Evolutionary conservation across 2,329 filamentous ascomycete genomes (phyloP).

Genomic region (Berkeleyomyces basicola): DNA sequence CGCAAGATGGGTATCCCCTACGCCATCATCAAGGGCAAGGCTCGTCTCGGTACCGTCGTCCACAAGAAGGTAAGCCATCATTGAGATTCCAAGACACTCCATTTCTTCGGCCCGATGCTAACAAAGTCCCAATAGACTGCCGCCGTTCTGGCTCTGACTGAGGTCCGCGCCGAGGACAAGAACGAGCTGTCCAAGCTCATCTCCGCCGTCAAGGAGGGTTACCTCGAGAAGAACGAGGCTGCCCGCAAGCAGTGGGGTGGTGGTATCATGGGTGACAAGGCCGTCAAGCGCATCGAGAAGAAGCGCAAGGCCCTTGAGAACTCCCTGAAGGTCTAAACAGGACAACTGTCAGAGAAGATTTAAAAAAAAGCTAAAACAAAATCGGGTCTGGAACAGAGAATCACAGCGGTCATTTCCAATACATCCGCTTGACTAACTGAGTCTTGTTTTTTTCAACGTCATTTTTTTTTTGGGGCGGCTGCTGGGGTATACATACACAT

Average conservation of each 20-base stretch:
- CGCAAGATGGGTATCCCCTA: slow-evolving; percentile 99
- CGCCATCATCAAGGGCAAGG: slow-evolving; percentile 99
- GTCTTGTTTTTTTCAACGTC: slow-evolving; percentile 10
- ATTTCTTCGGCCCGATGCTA: slow-evolving; percentile 18
- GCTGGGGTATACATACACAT: background rate
- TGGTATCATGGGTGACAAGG: slow-evolving; percentile 98
- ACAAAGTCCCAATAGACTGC: slow-evolving; percentile 54
- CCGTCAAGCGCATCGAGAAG: slow-evolving; percentile 60
- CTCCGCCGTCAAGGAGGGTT: slow-evolving; percentile 93
- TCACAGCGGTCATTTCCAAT: slow-evolving; percentile 8
- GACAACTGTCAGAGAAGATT: slow-evolving; percentile 4
- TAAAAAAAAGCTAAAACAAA: slow-evolving; percentile 11
- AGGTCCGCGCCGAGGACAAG: slow-evolving; percentile 98
- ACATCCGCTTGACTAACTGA: slow-evolving; percentile 4
- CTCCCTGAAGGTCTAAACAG: slow-evolving; percentile 88
- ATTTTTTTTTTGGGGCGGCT: slow-evolving; percentile 7
- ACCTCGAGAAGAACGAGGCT: slow-evolving; percentile 89
- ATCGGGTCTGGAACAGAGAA: slow-evolving; percentile 10
- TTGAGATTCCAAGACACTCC: background rate
- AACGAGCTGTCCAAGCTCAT: slow-evolving; percentile 92
- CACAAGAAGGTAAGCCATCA: slow-evolving; percentile 75
- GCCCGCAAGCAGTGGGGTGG: slow-evolving; percentile 91
- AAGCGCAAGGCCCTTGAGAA: slow-evolving; percentile 84
- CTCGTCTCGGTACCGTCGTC: slow-evolving; percentile 92
- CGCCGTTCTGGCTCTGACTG: slow-evolving; percentile 85